Percentiles rank a stretch among this genome's conserved stretches.
phyloP scores from a whole-genome alignment of 2,329 filamentous ascomycete species.

The Coleophoma eucalyptorum region DNA sequence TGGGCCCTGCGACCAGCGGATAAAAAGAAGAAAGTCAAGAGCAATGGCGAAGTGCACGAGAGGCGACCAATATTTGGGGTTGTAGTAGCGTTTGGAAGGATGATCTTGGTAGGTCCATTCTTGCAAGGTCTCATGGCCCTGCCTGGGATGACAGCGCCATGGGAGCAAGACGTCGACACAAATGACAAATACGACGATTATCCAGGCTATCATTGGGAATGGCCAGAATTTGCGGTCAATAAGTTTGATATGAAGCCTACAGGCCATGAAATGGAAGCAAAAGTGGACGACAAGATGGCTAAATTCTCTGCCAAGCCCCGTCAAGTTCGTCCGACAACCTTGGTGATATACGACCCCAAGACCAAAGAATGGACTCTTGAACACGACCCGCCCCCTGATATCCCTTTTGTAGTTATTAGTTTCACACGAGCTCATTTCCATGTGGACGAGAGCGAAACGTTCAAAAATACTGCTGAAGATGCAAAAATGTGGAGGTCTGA shows the following conservation, averaged over 20 bases:
- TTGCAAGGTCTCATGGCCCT: slow-evolving; percentile 17
- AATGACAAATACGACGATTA: slow-evolving; percentile 17
- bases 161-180: slow-evolving; percentile 12
- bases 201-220: slow-evolving; percentile 21
- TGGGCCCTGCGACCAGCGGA: slow-evolving; percentile 17
- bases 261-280: neutral
- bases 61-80: slow-evolving; percentile 1
- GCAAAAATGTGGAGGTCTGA: neutral
- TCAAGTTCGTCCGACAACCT: neutral
- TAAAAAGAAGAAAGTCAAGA: neutral
- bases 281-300: neutral
- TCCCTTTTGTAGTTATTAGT: neutral
- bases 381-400: neutral
- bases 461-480: neutral
- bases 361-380: neutral
- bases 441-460: neutral
- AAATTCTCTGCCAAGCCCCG: neutral
- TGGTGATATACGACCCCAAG: neutral
- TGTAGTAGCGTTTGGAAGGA: slow-evolving; percentile 7
- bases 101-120: slow-evolving; percentile 15
- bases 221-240: slow-evolving; percentile 22
- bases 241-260: slow-evolving; percentile 17
- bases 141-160: slow-evolving; percentile 8
- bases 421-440: slow-evolving; percentile 1
- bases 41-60: slow-evolving; percentile 4